Base-by-base conservation (phyloP, 768 basidiomycete species). In the Mycena epipterygia region DNA sequence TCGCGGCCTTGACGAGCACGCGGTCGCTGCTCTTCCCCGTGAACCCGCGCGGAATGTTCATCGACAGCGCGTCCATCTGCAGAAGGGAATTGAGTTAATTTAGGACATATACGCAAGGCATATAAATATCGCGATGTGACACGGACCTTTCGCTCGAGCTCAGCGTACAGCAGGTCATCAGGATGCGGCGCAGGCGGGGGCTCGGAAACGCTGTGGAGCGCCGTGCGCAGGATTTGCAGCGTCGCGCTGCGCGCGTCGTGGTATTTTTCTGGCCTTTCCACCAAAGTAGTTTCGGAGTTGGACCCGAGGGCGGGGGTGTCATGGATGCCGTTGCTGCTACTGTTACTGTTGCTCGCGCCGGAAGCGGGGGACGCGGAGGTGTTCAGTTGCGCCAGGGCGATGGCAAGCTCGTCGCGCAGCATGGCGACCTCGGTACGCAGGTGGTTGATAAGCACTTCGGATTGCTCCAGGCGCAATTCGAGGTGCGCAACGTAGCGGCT, bases 1-100 rank as follows among this genome's bases (percentile, higher is more conserved):
- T 82, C 2, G 90, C 90, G 6, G 84, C 83, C 49, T 84, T 84
- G 33, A 90, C 80, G 19, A 90, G 83, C 83, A 88, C 86, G 0
- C 86, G 83, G 14, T 87, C 86, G 72, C 88, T 89, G 13, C 86
- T 87, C 70, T 89, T 89, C 0, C 89, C 89, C 67, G 88, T 87
- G 73, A 89, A 90, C 14, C 85, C 80, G 35, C 39, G 58, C 14
- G 27, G 48, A 12, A 17, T 35, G 17, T 33, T 27, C 42, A 46
- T 44, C 16, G n/a, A 13, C 25, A 58, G 37, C 7, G 56, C 56
- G 6, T 32, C 25, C 21, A 42, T 9, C 41, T 42, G 17, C 14
- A 17, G 41, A 19, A 19, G 41, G 21, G 17, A 42, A 42, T 8
- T 8, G 8, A 39, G 37, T 39, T 39, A 39, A 16, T 19, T 16